phyloP scores from a whole-genome alignment of 2,329 filamentous ascomycete species.

The Eutypella sp. region DNA sequence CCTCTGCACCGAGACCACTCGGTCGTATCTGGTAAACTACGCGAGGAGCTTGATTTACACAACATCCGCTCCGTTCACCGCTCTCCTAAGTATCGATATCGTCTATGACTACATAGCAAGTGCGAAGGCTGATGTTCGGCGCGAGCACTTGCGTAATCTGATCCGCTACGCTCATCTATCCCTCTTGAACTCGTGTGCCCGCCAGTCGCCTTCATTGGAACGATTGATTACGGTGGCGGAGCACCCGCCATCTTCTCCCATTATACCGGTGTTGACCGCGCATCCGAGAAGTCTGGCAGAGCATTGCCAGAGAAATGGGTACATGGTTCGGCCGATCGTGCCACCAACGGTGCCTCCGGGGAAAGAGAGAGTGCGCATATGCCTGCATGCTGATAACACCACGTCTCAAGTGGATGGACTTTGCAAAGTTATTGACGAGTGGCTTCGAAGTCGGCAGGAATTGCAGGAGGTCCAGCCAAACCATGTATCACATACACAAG shows the following conservation, averaged over 20 bases:
- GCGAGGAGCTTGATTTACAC: slow-evolving; percentile 72
- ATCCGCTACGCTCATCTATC: slow-evolving; percentile 39
- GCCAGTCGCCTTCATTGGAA: slow-evolving; percentile 2
- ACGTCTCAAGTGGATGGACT: slow-evolving; percentile 45
- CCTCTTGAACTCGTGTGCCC: slow-evolving; percentile 29
- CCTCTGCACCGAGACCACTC: slow-evolving; percentile 54
- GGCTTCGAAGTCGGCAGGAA: slow-evolving; percentile 10
- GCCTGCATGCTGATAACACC: slow-evolving; percentile 55
- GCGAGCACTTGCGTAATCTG: slow-evolving; percentile 36
- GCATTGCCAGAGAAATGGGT: slow-evolving; percentile 46
- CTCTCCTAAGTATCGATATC: slow-evolving; percentile 27
- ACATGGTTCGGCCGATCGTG: slow-evolving; percentile 53
- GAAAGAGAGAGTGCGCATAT: slow-evolving; percentile 52
- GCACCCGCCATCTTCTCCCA: slow-evolving; percentile 43
- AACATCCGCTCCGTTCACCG: slow-evolving; percentile 60
- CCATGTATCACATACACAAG: too few species aligned
- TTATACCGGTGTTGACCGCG: slow-evolving; percentile 50
- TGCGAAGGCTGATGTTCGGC: slow-evolving; percentile 24
- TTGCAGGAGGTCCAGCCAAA: background rate
- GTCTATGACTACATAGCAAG: slow-evolving; percentile 26
- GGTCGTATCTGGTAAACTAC: slow-evolving; percentile 69
- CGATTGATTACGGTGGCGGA: slow-evolving; percentile 21
- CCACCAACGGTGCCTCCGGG: slow-evolving; percentile 54
- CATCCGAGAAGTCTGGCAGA: slow-evolving; percentile 48
- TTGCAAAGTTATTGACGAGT: slow-evolving; percentile 24